phyloP scores from a whole-genome alignment of 192 early-diverging fungal species.

The Mortierella hygrophila region DNA sequence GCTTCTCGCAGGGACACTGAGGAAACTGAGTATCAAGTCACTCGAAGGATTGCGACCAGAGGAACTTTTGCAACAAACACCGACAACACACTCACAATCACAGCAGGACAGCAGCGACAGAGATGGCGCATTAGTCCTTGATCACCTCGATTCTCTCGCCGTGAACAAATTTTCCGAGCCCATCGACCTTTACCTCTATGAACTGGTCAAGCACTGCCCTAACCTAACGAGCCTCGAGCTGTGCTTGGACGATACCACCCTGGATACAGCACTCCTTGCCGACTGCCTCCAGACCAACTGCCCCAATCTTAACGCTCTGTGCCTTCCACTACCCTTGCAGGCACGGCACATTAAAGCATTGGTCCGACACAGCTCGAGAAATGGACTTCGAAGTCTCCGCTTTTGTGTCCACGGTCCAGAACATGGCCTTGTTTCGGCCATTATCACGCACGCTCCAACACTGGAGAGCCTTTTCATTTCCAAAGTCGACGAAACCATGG shows the following conservation, averaged over 20 bases:
- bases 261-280: background rate
- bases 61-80: too few species aligned
- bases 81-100: too few species aligned
- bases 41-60: background rate
- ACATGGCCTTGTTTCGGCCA: too few species aligned
- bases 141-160: background rate
- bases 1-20: background rate
- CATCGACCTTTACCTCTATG: background rate
- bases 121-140: background rate
- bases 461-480: too few species aligned
- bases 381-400: too few species aligned
- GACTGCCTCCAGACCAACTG: background rate
- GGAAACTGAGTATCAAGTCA: background rate
- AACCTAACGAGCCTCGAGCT: background rate
- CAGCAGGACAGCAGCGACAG: background rate
- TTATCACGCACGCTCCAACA: too few species aligned
- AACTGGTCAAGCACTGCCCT: background rate
- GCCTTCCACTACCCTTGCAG: background rate
- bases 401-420: too few species aligned
- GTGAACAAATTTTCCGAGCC: too few species aligned
- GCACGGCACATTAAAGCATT: background rate
- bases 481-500: too few species aligned
- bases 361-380: background rate
- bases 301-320: background rate
- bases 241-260: background rate